Base-by-base conservation (phyloP, 2,329 filamentous ascomycete genomes). In the Diaporthe citri region DNA sequence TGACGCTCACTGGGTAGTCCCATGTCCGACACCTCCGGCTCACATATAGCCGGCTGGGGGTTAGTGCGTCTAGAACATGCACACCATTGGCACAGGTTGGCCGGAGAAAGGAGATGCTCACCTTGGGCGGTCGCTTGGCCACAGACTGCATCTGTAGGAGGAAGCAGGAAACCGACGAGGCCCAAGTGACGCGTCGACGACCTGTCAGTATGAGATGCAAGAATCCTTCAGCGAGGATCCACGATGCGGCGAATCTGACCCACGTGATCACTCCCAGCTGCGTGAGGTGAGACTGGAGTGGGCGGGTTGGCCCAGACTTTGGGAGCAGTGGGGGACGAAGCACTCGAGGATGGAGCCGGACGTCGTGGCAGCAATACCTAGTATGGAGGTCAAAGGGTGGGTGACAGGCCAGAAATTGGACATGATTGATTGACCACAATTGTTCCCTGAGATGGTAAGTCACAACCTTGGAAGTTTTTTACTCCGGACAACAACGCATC, bases 251-350 rank as follows among this genome's bases (percentile, higher is more conserved):
- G 15, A 48, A 59, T 64, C 69, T 72, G 51, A 52, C 59, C 55
- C 71, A 75, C 73, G 73, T 75, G 73, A 75, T 55, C 57, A 39
- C 10, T 34, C 13, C 31, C 25, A 57, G 59, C 69, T 75, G 69
- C 73, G 41, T 43, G 71, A 31, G 39, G 73, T 48, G 69, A 72
- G 59, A 67, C 31, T 72, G n/a, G n/a, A 43, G 64, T 69, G 48
- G 64, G 64, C 64, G 64, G 64, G 64, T 52, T 67, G 64, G 36
- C 48, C 64, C 64, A 55, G 17, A 52, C 48, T 52, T 55, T 52
- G 46, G 56, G 64, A 67, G 64, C 46, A 52, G 64, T 67, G 64
- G 64, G 64, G 64, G 31, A 46, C 8, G 43, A 51, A 22, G 22
- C 31, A 67, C 8, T 67, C 22, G 15, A 52, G 46, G 64, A 67